These are phyloP conservation scores for Isoetes engelmannii DNA, from an alignment of 83 land plant species.

Conservation along the genomic window DNA sequence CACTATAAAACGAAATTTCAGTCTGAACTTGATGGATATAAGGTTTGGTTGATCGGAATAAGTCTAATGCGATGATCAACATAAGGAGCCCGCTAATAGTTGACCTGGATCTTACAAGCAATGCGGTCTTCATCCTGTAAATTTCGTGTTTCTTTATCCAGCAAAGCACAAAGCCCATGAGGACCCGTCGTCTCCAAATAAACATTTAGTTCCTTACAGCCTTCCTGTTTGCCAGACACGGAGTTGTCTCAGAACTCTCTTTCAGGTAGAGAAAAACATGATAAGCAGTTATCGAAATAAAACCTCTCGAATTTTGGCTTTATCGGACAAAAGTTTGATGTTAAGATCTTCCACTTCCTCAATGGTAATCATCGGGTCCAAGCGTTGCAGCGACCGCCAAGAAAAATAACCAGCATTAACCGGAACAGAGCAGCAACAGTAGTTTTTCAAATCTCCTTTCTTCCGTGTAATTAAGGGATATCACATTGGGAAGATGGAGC, in stretches of 20 bases:
- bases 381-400: too few relatives aligned
- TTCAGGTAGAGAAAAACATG: not conserved
- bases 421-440: too few relatives aligned
- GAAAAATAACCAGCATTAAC: too few relatives aligned
- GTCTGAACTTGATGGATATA: too few relatives aligned
- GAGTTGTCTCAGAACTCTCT: not conserved
- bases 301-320: conserved; percentile 36
- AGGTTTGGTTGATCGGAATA: too few relatives aligned
- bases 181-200: conserved; percentile 24
- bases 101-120: conserved; percentile 17
- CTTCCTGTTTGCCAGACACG: conserved; percentile 21
- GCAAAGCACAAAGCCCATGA: conserved; percentile 21
- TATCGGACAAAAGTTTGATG: conserved; percentile 31
- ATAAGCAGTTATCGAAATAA: not conserved
- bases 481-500: too few relatives aligned
- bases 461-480: too few relatives aligned
- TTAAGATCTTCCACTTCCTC: conserved; percentile 30
- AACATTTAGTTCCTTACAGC: conserved; percentile 21
- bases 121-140: conserved; percentile 15
- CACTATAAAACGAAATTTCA: too few relatives aligned
- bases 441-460: too few relatives aligned
- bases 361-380: not conserved
- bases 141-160: conserved; percentile 25
- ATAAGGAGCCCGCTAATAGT: too few relatives aligned
- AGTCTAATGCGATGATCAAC: too few relatives aligned